Evolutionary conservation across 371 early-diverging fungal genomes (phyloP).

Genomic region (Saksenaea vasiformis): DNA sequence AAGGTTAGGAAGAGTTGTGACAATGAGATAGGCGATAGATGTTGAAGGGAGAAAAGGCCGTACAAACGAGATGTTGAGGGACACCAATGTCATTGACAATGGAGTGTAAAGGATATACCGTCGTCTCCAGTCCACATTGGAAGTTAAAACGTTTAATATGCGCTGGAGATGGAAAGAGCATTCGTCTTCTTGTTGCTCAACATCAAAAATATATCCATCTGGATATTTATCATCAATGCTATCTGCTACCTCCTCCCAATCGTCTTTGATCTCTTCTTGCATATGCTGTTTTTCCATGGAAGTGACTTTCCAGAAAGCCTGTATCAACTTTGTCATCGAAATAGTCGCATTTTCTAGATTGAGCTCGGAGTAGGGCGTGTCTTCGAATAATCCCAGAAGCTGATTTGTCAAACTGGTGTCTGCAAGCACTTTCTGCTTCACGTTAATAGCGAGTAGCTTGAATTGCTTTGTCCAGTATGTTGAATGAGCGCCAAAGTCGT

Average conservation of each 20-base stretch:
- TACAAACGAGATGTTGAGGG: slow-evolving; percentile 26
- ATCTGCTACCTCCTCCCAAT: slow-evolving; percentile 14
- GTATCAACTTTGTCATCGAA: slow-evolving; percentile 6
- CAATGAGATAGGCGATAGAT: slow-evolving; percentile 19
- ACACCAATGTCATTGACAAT: slow-evolving; percentile 14
- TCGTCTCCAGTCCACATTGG: neutral
- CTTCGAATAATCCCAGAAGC: neutral
- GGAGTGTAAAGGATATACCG: slow-evolving; percentile 11
- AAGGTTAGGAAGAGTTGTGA: slow-evolving; percentile 21
- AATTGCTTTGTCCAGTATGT: neutral
- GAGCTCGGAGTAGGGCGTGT: slow-evolving; percentile 9
- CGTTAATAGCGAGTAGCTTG: neutral
- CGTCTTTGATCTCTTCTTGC: neutral
- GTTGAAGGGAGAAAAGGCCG: slow-evolving; percentile 14
- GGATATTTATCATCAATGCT: slow-evolving; percentile 5
- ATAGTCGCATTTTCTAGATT: slow-evolving; percentile 4
- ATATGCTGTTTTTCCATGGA: neutral
- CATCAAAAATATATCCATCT: neutral
- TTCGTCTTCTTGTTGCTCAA: neutral
- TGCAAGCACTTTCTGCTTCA: slow-evolving; percentile 10
- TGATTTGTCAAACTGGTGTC: slow-evolving; percentile 9
- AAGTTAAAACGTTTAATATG: neutral
- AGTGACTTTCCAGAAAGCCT: slow-evolving; percentile 4
- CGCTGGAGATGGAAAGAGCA: neutral
- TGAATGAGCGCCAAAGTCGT: neutral